A percentile compares a stretch with the other conserved stretches of the same genome.
These are phyloP conservation scores for Xylariaceae sp. DNA, from an alignment of 2,329 filamentous ascomycete genomes.

Conservation along the genomic window DNA sequence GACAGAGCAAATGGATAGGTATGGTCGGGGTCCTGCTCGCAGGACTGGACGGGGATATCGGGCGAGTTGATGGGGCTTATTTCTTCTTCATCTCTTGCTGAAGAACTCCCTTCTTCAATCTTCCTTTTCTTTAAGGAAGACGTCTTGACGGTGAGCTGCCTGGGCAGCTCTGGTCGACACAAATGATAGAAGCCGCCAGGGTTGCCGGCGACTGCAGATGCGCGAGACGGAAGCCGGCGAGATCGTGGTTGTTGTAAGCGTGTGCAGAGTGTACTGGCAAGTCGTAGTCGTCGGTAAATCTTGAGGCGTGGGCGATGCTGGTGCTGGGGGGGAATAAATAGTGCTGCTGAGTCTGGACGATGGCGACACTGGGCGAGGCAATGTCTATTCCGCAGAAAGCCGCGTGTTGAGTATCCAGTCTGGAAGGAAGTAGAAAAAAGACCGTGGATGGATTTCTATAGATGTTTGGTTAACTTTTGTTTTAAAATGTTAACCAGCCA, in stretches of 20 bases:
- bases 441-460: constrained; percentile 9
- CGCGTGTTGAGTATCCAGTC: neutral
- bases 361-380: neutral
- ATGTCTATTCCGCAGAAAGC: neutral
- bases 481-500: neutral
- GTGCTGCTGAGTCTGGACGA: neutral
- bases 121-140: constrained; percentile 70
- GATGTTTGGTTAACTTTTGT: constrained; percentile 10
- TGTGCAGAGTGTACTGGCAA: neutral
- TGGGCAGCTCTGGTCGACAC: constrained; percentile 47
- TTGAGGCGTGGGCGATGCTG: neutral
- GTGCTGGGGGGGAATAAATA: neutral
- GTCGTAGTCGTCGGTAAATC: too few relatives aligned
- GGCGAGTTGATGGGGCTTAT: constrained; percentile 31
- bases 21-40: constrained; percentile 45
- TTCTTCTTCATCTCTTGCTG: constrained; percentile 36
- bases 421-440: neutral
- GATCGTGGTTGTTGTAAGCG: neutral
- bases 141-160: constrained; percentile 66
- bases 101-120: constrained; percentile 47
- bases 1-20: constrained; percentile 46
- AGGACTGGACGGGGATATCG: constrained; percentile 48
- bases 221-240: neutral
- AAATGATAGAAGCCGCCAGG: constrained; percentile 10
- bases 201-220: constrained; percentile 7